These are phyloP conservation scores for Colletotrichum higginsianum DNA, from an alignment of 2,329 filamentous ascomycete species.

Conservation along the genomic window DNA sequence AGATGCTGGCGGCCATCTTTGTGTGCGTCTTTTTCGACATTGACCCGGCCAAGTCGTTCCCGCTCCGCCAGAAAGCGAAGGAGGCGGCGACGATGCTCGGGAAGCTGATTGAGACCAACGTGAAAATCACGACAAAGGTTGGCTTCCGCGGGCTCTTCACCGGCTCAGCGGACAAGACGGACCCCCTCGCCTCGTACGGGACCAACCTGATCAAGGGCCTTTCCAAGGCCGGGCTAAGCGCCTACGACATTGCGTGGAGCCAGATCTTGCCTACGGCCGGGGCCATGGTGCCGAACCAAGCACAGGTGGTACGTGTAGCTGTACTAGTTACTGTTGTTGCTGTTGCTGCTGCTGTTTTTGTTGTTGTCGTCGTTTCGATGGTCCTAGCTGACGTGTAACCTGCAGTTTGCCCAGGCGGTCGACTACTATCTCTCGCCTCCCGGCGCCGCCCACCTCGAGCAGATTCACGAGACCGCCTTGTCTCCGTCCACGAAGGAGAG, in stretches of 20 bases:
- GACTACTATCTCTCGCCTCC: slow-evolving; percentile 78
- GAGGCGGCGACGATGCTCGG: slow-evolving; percentile 73
- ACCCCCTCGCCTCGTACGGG: slow-evolving; percentile 74
- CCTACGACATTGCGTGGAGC: slow-evolving; percentile 78
- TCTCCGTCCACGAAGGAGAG: slow-evolving; percentile 68
- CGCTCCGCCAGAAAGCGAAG: slow-evolving; percentile 71
- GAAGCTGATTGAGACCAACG: slow-evolving; percentile 73
- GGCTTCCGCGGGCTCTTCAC: slow-evolving; percentile 69
- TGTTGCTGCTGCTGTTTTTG: too few species aligned
- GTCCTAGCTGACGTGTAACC: slow-evolving; percentile 41
- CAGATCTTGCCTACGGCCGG: slow-evolving; percentile 78
- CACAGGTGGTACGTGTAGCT: slow-evolving; percentile 68
- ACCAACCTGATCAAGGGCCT: slow-evolving; percentile 75
- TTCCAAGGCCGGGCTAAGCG: slow-evolving; percentile 73
- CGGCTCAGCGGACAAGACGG: slow-evolving; percentile 63
- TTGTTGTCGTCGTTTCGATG: too few species aligned
- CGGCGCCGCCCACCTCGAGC: slow-evolving; percentile 69
- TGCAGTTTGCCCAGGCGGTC: slow-evolving; percentile 78
- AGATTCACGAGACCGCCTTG: slow-evolving; percentile 73
- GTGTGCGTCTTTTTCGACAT: slow-evolving; percentile 76
- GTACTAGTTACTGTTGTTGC: too few species aligned
- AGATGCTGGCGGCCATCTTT: slow-evolving; percentile 76
- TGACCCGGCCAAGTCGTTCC: slow-evolving; percentile 77
- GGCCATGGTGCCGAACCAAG: slow-evolving; percentile 79
- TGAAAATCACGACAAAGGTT: slow-evolving; percentile 69